Evolutionary conservation across 2,329 filamentous ascomycete species (phyloP), one percentile per base, ranked within the genome.

Genomic region (Calonectria pteridis): DNA sequence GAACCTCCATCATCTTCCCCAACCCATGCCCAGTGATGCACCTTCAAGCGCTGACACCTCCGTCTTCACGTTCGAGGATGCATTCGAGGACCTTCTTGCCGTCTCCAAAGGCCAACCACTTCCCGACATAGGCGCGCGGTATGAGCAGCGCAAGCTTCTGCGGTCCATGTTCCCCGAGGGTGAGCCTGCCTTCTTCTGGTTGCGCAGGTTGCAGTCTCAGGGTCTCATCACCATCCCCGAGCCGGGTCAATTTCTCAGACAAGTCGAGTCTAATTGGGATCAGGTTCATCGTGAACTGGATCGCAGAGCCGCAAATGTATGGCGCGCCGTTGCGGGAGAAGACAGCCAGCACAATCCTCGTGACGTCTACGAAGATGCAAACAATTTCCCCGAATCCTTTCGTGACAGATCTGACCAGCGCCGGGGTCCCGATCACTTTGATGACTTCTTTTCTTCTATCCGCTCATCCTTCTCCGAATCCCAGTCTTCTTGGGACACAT

Each of bases 81-180:
- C 90, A 59, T 91, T 91, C 74, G 89, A 91, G 77, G 90, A 91
- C 74, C 85, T 92, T 20, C 83, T 91, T 16, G 83, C 84, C n/a
- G 85, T 86, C 23, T 85, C 85, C n/a, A 84, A 85, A 18, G 86
- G 86, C 5, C 82, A 84, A 9, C 80, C 82, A 3, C 80, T 91
- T 26, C 83, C 84, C 6, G 83, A 87, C 26, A 85, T 89, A 28
- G 75, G 77, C 16, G 79, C 77, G 2, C 82, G 82, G 55, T 81
- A 84, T 68, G 78, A 84, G 40, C 83, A 85, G 74, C 82, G 84
- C 62, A 82, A 79, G 71, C 81, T 86, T 16, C 78, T 87, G 51
- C 80, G 80, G 28, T 80, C 82, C 13, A 84, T 86, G 80, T 87
- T 84, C 68, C 84, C 85, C 13, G 72, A 73, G 13, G 85, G 85